Base-by-base conservation (phyloP, 352 stramenopile species). In the Phytophthora quininea region DNA sequence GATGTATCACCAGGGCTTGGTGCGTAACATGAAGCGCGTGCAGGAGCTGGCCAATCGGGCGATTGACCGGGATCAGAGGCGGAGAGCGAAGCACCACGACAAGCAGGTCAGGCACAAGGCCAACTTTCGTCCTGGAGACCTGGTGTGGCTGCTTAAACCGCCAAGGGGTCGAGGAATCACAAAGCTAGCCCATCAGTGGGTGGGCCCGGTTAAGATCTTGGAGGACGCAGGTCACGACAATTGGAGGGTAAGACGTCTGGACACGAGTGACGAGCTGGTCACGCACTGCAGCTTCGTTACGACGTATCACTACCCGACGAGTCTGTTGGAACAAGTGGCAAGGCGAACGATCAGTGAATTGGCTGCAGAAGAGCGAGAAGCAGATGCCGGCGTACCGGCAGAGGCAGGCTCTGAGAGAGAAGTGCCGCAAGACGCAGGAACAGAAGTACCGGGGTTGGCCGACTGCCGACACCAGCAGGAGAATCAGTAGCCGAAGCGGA, bases 161-260 rank as follows among this genome's bases (percentile, higher is more conserved):
- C 55, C 55, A 10, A 6, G 29, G 1, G 43, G 55, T 3, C 40
- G n/a, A 11, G 43, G 24, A 5, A 33, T 53, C 3, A 53, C 58
- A 2, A 64, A 64, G 37, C 50, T 52, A 3, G 58, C 40, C 2
- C 58, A 64, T 12, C 35, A 35, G 27, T 64, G 48, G 58, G 19
- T 53, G 14, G 48, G 58, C 8, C 58, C 58, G 7, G 40, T n/a
- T 1, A 15, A 8, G n/a, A 49, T 65, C 7, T 4, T 31, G 3
- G 49, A 42, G 4, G 32, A 27, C 11, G 58, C 38, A 2, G 58
- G 49, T 2, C 58, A 37, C 19, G 58, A 65, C 38, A 65, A 65
- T 19, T 45, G 8, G 5, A 11, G 30, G 5, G 29, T 59, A 10
- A 10, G 7, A 10, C 14, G 49, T 3, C n/a, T 37, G 4, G 58